A percentile compares a stretch with the other conserved stretches of the same genome.
phyloP scores from a whole-genome alignment of 331 rosid genomes.

The Dryas integrifolia region DNA sequence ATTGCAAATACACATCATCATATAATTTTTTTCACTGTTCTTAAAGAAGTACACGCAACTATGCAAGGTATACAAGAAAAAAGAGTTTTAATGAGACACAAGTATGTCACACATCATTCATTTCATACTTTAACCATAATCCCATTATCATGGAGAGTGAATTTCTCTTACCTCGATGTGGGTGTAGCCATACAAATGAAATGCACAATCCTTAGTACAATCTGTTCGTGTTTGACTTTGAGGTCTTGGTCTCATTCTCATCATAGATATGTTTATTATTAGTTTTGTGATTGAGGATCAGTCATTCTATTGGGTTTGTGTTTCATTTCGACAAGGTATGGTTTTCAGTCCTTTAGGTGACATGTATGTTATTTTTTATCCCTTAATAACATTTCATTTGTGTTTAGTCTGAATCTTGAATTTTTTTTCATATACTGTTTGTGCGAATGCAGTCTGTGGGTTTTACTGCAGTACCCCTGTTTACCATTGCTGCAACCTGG shows the following conservation, averaged over 20 bases:
- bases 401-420: slow-evolving; percentile 18
- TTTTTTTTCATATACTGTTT: slow-evolving; percentile 3
- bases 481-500: slow-evolving; percentile 75
- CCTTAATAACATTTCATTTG: background rate
- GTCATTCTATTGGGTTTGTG: background rate
- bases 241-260: slow-evolving; percentile 2
- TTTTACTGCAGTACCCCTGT: slow-evolving; percentile 75
- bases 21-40: too few relatives aligned
- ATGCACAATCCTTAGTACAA: too few relatives aligned
- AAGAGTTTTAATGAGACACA: too few relatives aligned
- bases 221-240: background rate
- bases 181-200: too few relatives aligned
- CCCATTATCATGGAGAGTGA: too few relatives aligned
- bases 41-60: too few relatives aligned
- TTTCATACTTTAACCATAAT: too few relatives aligned
- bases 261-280: background rate
- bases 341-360: background rate
- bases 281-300: background rate
- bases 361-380: background rate
- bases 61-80: too few relatives aligned
- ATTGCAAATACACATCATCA: too few relatives aligned
- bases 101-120: too few relatives aligned
- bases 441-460: slow-evolving; percentile 71
- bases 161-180: too few relatives aligned
- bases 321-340: background rate